Conservation (phyloP, 345 rosid species). For the Mallotus nudiflorus region DNA sequence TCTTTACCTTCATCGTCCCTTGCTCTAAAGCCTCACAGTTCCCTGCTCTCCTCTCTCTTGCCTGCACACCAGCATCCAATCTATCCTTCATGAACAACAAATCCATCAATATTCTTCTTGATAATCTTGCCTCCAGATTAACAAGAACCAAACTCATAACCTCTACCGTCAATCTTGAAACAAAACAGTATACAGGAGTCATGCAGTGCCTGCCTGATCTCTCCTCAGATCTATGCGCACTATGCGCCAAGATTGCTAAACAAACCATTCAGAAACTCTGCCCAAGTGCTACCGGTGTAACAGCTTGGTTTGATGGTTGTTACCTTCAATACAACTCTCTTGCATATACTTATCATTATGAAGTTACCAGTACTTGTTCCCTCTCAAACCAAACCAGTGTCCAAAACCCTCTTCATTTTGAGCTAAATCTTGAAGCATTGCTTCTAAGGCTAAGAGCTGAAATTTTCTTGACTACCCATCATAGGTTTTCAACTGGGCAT, state of each 20-base stretch:
- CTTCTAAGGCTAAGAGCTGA: background rate
- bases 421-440: background rate
- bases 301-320: background rate
- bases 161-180: background rate
- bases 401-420: background rate
- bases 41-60: background rate
- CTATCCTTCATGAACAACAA: background rate
- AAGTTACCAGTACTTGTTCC: background rate
- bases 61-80: background rate
- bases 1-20: background rate
- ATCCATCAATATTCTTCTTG: background rate
- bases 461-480: background rate
- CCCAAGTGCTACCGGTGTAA: background rate
- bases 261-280: background rate
- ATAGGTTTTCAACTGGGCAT: background rate
- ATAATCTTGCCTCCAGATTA: background rate
- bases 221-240: background rate
- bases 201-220: background rate
- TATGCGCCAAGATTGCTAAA: conserved; percentile 3
- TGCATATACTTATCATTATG: background rate
- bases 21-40: background rate
- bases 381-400: background rate
- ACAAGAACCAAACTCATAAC: too few relatives aligned
- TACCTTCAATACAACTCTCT: background rate
- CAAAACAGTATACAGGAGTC: background rate